A percentile compares a stretch with the other conserved stretches of the same genome.
phyloP scores from a whole-genome alignment of 140 eudicot genomes.

The Anethum foeniculum region DNA sequence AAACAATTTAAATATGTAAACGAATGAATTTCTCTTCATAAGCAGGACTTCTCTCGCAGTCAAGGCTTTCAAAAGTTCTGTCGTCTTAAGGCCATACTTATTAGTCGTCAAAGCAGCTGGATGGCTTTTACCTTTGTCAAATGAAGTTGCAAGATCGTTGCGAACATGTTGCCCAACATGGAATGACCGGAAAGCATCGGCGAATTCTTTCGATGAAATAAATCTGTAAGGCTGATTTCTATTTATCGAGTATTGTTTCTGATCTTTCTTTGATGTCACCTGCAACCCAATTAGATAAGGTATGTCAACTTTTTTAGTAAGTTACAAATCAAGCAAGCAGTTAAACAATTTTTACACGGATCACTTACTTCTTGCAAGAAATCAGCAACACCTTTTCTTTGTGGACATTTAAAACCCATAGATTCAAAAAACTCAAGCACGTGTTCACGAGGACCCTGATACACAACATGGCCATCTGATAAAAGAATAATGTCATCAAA shows the following conservation, averaged over 20 bases:
- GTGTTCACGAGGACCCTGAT: constrained; percentile 76
- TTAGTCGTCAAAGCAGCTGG: constrained; percentile 70
- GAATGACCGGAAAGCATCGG: constrained; percentile 56
- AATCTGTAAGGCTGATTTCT: constrained; percentile 59
- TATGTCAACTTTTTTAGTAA: background rate
- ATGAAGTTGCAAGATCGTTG: constrained; percentile 36
- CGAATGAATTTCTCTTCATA: constrained; percentile 78
- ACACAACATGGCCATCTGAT: constrained; percentile 68
- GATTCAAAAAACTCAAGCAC: constrained; percentile 73
- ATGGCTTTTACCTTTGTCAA: constrained; percentile 60
- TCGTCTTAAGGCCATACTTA: constrained; percentile 38
- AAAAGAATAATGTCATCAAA: constrained; percentile 74
- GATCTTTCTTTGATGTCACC: constrained; percentile 93
- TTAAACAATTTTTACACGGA: background rate
- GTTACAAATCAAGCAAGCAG: background rate
- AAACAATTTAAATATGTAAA: constrained; percentile 52
- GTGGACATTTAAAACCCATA: constrained; percentile 79
- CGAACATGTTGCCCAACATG: constrained; percentile 45
- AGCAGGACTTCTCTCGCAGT: constrained; percentile 52
- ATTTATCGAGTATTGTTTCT: constrained; percentile 53
- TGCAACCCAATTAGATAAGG: constrained; percentile 7
- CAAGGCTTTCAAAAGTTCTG: constrained; percentile 52
- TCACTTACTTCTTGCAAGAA: constrained; percentile 80
- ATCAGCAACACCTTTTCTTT: constrained; percentile 76
- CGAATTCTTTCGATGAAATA: constrained; percentile 50